Evolutionary conservation across 352 stramenopile species (phyloP).

Genomic region (Phytopythium kandeliae): DNA sequence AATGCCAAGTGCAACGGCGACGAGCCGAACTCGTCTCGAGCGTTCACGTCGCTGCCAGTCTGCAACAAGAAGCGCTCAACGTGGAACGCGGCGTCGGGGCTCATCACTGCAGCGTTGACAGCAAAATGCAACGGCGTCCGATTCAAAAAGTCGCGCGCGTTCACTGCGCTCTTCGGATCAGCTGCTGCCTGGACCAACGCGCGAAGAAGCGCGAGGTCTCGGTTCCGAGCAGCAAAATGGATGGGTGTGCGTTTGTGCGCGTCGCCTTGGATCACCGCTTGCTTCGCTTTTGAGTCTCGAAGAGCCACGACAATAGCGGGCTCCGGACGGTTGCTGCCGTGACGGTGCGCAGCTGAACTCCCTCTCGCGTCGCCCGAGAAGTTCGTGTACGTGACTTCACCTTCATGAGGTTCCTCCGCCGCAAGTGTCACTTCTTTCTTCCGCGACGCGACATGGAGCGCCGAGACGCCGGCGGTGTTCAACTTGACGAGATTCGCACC

Average conservation of each 20-base stretch:
- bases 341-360: background rate
- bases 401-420: constrained; percentile 37
- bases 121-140: constrained; percentile 70
- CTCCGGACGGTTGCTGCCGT: background rate
- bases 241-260: constrained; percentile 42
- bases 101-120: constrained; percentile 63
- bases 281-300: constrained; percentile 29
- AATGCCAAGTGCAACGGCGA: constrained; percentile 60
- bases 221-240: constrained; percentile 53
- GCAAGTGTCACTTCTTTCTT: constrained; percentile 38
- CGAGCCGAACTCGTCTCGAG: constrained; percentile 54
- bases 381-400: constrained; percentile 47
- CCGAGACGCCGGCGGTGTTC: constrained; percentile 27
- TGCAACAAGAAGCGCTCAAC: constrained; percentile 66
- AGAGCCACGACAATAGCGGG: constrained; percentile 52
- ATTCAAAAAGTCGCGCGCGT: constrained; percentile 38
- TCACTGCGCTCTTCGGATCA: constrained; percentile 36
- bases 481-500: constrained; percentile 37
- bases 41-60: constrained; percentile 41
- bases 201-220: constrained; percentile 53
- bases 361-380: background rate
- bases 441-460: constrained; percentile 43
- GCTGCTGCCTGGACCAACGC: constrained; percentile 30
- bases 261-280: constrained; percentile 42
- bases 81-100: constrained; percentile 69